phyloP scores from a whole-genome alignment of 2,329 filamentous ascomycete species.

The Pestalotiopsis sp. region DNA sequence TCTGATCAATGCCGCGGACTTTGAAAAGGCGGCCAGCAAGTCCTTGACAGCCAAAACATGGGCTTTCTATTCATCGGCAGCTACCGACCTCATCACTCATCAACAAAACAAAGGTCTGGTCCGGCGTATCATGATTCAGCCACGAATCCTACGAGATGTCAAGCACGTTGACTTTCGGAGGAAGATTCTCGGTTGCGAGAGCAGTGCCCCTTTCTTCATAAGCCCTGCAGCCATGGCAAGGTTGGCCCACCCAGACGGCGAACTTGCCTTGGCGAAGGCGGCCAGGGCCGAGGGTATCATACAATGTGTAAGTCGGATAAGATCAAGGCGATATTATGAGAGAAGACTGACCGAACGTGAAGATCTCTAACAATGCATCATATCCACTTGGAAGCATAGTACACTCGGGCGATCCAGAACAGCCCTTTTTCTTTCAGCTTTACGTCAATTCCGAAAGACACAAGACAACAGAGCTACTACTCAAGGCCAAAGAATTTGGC shows the following conservation, averaged over 20 bases:
- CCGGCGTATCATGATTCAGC: conserved; percentile 57
- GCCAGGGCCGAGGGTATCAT: conserved; percentile 54
- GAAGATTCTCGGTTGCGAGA: conserved; percentile 55
- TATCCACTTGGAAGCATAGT: conserved; percentile 28
- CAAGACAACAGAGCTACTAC: conserved; percentile 53
- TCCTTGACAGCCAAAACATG: conserved; percentile 65
- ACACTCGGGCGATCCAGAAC: conserved; percentile 23
- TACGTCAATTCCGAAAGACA: conserved; percentile 61
- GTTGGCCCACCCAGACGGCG: conserved; percentile 66
- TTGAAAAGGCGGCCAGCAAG: conserved; percentile 56
- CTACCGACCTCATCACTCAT: conserved; percentile 63
- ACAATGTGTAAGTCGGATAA: conserved; percentile 56
- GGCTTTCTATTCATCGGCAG: conserved; percentile 70
- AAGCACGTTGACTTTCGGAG: conserved; percentile 50
- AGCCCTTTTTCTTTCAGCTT: conserved; percentile 58
- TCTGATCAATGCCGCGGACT: conserved; percentile 63
- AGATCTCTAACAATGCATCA: conserved; percentile 30
- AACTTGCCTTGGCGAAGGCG: conserved; percentile 58
- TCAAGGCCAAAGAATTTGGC: conserved; percentile 43
- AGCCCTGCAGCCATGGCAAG: conserved; percentile 67
- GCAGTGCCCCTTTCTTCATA: conserved; percentile 62
- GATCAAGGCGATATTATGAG: conserved; percentile 44
- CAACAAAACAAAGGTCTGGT: conserved; percentile 57
- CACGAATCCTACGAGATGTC: conserved; percentile 43
- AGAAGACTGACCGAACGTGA: background rate